A percentile compares a stretch with the other conserved stretches of the same genome.
Evolutionary conservation across 495 filamentous ascomycete species (phyloP).

Genomic region (Sporormia fimetaria): DNA sequence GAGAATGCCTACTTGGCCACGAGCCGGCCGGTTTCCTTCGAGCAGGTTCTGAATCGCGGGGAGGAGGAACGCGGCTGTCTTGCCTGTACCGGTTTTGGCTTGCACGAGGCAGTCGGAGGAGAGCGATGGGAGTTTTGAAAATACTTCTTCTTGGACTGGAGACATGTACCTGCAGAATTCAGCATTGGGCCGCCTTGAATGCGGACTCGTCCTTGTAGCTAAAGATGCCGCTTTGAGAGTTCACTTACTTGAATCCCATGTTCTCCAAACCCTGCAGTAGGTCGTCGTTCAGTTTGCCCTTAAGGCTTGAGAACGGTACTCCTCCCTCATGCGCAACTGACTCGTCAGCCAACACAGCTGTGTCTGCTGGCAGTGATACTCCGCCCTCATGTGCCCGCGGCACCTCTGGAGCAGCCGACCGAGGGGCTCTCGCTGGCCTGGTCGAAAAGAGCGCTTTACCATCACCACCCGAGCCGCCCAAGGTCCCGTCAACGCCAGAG

Average conservation of each 20-base stretch:
- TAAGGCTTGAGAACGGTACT: constrained; percentile 37
- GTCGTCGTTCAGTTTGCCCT: constrained; percentile 38
- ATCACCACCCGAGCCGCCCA: no score
- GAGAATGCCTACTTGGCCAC: constrained; percentile 47
- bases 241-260: constrained; percentile 21
- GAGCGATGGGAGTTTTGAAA: constrained; percentile 41
- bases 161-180: constrained; percentile 36
- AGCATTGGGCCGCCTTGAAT: background rate
- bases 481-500: no score
- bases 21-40: constrained; percentile 24
- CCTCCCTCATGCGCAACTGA: constrained; percentile 8
- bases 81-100: constrained; percentile 30
- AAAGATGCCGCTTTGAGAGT: constrained; percentile 1
- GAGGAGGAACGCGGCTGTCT: constrained; percentile 26
- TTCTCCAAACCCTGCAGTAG: constrained; percentile 38
- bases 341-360: no score
- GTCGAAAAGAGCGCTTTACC: no score
- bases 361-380: no score
- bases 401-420: no score
- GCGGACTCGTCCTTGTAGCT: background rate
- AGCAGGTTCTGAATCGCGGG: constrained; percentile 17
- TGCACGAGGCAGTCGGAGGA: constrained; percentile 40
- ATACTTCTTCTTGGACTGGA: constrained; percentile 45
- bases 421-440: no score
- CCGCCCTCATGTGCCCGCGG: no score